Conservation (phyloP, 805 yeast species). For the Candida cerambycidarum region DNA sequence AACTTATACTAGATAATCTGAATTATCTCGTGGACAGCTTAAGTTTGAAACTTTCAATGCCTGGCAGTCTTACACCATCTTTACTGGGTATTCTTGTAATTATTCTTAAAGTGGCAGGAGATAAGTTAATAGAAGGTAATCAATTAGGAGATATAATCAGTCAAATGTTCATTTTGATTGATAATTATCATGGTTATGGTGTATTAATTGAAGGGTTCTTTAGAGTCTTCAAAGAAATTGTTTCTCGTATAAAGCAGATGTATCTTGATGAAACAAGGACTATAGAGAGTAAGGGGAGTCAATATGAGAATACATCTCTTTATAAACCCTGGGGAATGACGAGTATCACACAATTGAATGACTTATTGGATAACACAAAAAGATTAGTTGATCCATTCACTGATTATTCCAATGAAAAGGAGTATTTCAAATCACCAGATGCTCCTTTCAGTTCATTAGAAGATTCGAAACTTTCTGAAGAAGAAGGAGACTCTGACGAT, state of each 20-base stretch:
- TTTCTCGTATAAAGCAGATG: constrained; percentile 36
- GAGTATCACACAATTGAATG: constrained; percentile 42
- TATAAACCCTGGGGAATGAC: constrained; percentile 64
- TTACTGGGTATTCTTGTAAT: constrained; percentile 69
- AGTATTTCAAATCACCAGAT: constrained; percentile 41
- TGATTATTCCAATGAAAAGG: constrained; percentile 35
- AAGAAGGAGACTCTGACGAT: constrained; percentile 17
- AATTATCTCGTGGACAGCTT: constrained; percentile 82
- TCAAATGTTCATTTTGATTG: constrained; percentile 74
- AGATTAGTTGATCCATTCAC: constrained; percentile 27
- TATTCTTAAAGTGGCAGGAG: constrained; percentile 69
- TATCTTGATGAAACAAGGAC: constrained; percentile 6
- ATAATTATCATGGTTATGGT: constrained; percentile 81
- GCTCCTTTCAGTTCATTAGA: constrained; percentile 29
- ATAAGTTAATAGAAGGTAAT: constrained; percentile 49
- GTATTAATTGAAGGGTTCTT: constrained; percentile 72
- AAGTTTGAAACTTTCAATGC: constrained; percentile 66
- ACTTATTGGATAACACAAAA: constrained; percentile 40
- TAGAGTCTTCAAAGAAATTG: constrained; percentile 61
- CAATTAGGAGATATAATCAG: constrained; percentile 73
- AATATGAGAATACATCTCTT: constrained; percentile 11
- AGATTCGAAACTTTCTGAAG: constrained; percentile 18
- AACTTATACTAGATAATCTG: constrained; percentile 61
- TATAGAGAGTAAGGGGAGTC: neutral
- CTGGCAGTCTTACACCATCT: constrained; percentile 67